Evolutionary conservation across 371 early-diverging fungal genomes (phyloP), one percentile per base, ranked within the genome.

Genomic region (Rhizopus stolonifer): DNA sequence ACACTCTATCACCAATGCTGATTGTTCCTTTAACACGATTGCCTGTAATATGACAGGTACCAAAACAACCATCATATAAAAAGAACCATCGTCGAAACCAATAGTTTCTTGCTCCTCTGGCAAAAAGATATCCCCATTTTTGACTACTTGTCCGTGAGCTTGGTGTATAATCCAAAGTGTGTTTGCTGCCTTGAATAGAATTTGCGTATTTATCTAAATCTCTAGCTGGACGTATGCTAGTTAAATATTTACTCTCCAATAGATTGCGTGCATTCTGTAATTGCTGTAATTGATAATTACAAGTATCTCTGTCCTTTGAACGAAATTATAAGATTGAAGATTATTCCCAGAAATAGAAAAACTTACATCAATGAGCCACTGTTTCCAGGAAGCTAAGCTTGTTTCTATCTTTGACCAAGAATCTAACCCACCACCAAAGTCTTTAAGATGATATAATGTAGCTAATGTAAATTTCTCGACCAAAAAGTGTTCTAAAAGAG

Each of bases 21-120:
- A 85, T 77, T 3, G 60, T 57, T 0, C 77, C 11, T 69, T 69
- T 2, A 65, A 58, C 14, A 76, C 82, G 8, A 65, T 66, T 3
- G 65, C 62, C 2, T 68, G 72, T 1, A 6, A 71, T 64, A 11
- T 58, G 58, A 38, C 71, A 69, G 2, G 61, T 62, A 2, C 79
- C 79, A 43, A 79, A 69, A 18, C 70, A 71, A 11, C 74, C 75
- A 17, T 67, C 64, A 23, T 77, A 74, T 14, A 79, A 64, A 52
- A 72, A 79, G 46, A 73, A 81, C 60, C 76, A 82, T 40, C 80
- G 72, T 14, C 75, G 67, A 21, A 56, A 52, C 80, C 81, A 77
- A 18, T 65, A 50, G 19, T 60, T 61, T 8, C 58, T 25, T 8
- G 65, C 52, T 0, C 24, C 32, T 19, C 38, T 43, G 13, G 56